Percentiles rank a stretch among this genome's conserved stretches.
Conservation (phyloP, 1,284 basidiomycete genomes). For the Pseudozyma hubeiensis region DNA sequence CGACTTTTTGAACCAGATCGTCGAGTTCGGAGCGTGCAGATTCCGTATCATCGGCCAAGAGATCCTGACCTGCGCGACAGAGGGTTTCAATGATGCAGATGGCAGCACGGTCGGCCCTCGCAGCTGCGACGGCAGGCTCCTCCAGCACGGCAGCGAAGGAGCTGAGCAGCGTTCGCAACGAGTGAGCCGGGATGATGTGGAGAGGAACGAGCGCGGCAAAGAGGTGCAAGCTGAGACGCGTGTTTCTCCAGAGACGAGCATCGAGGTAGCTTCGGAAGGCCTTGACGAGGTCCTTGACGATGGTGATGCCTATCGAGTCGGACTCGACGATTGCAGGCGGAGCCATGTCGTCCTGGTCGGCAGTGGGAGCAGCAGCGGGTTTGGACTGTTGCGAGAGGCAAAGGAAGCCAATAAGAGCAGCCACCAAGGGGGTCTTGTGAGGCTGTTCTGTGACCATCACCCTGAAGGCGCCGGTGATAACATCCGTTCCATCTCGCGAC, state of each 20-base stretch:
- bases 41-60: constrained; percentile 28
- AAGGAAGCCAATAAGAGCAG: constrained; percentile 64
- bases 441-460: constrained; percentile 63
- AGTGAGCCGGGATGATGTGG: constrained; percentile 78
- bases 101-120: constrained; percentile 84
- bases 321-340: background rate
- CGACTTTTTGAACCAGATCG: constrained; percentile 53
- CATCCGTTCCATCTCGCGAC: constrained; percentile 34
- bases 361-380: constrained; percentile 2
- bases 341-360: constrained; percentile 6
- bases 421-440: constrained; percentile 56
- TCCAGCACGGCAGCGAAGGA: constrained; percentile 86
- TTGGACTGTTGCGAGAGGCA: constrained; percentile 45
- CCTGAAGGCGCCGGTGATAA: constrained; percentile 55
- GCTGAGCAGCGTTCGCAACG: constrained; percentile 80
- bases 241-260: constrained; percentile 65
- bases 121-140: constrained; percentile 88
- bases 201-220: constrained; percentile 71
- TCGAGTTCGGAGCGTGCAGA: constrained; percentile 52
- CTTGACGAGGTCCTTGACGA: constrained; percentile 62
- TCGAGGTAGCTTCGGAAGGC: constrained; percentile 64
- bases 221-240: constrained; percentile 59
- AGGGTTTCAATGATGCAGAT: constrained; percentile 88
- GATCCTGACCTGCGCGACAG: constrained; percentile 59
- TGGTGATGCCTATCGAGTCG: constrained; percentile 50